A percentile compares a stretch with the other conserved stretches of the same genome.
These are phyloP conservation scores for Meira miltonrushii DNA, from an alignment of 1,284 basidiomycete species.

Conservation along the genomic window DNA sequence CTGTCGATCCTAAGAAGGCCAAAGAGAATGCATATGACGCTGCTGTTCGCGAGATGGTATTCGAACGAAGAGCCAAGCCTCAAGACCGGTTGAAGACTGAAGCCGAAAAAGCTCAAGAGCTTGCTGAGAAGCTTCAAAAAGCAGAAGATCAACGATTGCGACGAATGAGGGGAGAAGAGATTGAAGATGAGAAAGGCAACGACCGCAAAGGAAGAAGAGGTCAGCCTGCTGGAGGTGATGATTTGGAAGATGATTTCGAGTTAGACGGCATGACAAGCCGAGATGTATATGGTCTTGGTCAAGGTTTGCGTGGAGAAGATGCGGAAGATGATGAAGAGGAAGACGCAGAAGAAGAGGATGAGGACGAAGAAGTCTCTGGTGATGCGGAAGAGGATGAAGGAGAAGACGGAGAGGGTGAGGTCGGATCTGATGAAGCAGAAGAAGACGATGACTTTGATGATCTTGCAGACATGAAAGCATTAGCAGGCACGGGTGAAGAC, in stretches of 20 bases:
- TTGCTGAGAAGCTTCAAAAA: conserved; percentile 77
- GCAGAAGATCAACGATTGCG: conserved; percentile 73
- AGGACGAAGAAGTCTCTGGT: conserved; percentile 50
- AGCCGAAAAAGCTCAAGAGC: conserved; percentile 83
- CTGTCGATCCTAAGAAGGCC: neutral
- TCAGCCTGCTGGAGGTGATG: conserved; percentile 61
- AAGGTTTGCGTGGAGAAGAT: conserved; percentile 40
- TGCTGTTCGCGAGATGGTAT: conserved; percentile 83
- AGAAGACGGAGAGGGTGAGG: conserved; percentile 54
- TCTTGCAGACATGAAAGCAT: conserved; percentile 34
- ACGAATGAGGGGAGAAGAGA: conserved; percentile 70
- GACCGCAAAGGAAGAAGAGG: conserved; percentile 39
- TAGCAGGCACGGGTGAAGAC: conserved; percentile 36
- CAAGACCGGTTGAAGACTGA: conserved; percentile 95
- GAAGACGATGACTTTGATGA: conserved; percentile 38
- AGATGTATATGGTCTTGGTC: conserved; percentile 41
- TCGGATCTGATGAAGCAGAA: conserved; percentile 53
- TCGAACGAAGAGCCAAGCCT: conserved; percentile 86
- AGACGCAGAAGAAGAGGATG: conserved; percentile 45
- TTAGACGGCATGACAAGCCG: conserved; percentile 37
- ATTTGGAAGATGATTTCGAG: conserved; percentile 83
- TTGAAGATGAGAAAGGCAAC: conserved; percentile 49
- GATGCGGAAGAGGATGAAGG: conserved; percentile 30
- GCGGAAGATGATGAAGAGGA: conserved; percentile 54
- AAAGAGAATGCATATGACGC: conserved; percentile 66